Conservation (phyloP, 2,329 filamentous ascomycete species). For the Podosphaera fusca region DNA sequence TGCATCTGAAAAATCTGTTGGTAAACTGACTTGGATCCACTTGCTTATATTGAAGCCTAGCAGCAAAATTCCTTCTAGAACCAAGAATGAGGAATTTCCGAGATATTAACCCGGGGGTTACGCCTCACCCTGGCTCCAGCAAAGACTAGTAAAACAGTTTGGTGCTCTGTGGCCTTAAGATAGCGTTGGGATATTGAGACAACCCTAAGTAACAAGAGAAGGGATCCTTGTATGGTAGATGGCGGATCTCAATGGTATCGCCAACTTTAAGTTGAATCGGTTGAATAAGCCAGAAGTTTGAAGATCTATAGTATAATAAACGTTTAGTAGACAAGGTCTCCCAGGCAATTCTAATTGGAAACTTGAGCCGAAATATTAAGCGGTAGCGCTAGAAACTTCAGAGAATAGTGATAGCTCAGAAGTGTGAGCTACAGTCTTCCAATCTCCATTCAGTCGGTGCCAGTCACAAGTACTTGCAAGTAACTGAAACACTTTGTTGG, state of each 20-base stretch:
- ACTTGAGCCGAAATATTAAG: neutral
- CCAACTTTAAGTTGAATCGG: neutral
- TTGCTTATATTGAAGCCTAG: neutral
- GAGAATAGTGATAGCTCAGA: neutral
- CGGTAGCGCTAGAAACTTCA: neutral
- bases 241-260: too few relatives aligned
- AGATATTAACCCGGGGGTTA: neutral
- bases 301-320: neutral
- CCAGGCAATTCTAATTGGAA: neutral
- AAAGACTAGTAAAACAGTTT: neutral
- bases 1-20: neutral
- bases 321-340: neutral
- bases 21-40: neutral
- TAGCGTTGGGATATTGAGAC: too few relatives aligned
- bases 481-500: neutral
- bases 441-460: neutral
- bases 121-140: neutral
- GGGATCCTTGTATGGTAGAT: too few relatives aligned
- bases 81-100: neutral
- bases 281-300: neutral
- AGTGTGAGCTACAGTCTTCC: too few relatives aligned
- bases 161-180: neutral
- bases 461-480: too few relatives aligned
- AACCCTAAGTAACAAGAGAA: too few relatives aligned
- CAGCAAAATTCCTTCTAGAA: neutral